Conservation (phyloP, 805 yeast species). For the Komagataella mondaviorum region DNA sequence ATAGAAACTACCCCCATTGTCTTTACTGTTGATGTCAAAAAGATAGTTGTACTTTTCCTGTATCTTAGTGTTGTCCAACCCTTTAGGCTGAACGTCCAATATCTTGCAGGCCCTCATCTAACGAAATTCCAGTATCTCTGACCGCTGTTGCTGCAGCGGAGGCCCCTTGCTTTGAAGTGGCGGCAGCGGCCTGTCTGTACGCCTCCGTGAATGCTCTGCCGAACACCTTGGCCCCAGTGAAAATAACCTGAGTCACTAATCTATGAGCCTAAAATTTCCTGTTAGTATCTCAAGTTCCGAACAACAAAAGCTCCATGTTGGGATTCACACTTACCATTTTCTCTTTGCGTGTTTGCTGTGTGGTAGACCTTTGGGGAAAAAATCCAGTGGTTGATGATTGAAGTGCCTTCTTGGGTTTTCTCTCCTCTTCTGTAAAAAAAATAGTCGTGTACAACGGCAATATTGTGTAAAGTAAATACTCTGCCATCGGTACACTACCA, state of each 20-base stretch:
- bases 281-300: not conserved
- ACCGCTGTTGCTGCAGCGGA: slow-evolving; percentile 30
- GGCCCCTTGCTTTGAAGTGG: slow-evolving; percentile 64
- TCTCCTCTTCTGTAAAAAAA: not conserved
- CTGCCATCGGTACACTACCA: not conserved
- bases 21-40: slow-evolving; percentile 82
- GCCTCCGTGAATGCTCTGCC: slow-evolving; percentile 97
- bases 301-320: not conserved
- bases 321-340: not conserved
- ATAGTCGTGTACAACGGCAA: not conserved
- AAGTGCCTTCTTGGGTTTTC: not conserved
- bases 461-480: not conserved
- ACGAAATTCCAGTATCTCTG: slow-evolving; percentile 63
- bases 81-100: slow-evolving; percentile 57
- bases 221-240: slow-evolving; percentile 92
- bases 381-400: not conserved
- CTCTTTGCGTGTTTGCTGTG: not conserved
- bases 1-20: slow-evolving; percentile 92
- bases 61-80: slow-evolving; percentile 41
- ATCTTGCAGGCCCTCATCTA: slow-evolving; percentile 91
- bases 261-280: slow-evolving; percentile 59
- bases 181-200: slow-evolving; percentile 90
- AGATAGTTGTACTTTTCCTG: slow-evolving; percentile 66
- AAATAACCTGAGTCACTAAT: slow-evolving; percentile 73
- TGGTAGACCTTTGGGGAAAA: not conserved